phyloP scores from a whole-genome alignment of 2,329 filamentous ascomycete genomes.

The Diaporthe batatas region DNA sequence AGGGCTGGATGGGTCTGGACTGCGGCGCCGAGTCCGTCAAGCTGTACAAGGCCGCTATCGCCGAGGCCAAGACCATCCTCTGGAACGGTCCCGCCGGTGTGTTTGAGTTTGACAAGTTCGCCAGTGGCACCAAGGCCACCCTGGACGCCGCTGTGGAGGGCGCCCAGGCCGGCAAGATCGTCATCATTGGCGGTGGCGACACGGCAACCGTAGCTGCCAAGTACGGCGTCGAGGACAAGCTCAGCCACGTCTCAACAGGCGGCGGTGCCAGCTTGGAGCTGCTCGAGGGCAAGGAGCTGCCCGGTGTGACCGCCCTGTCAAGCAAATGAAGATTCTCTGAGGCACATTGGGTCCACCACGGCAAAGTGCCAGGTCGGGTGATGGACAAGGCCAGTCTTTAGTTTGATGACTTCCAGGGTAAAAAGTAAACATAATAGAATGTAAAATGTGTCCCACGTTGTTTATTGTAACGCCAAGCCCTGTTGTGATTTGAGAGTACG shows the following conservation, averaged over 20 bases:
- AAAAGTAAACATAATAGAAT: constrained; percentile 34
- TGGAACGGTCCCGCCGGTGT: constrained; percentile 99
- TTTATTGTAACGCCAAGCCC: constrained; percentile 7
- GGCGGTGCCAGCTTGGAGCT: constrained; percentile 96
- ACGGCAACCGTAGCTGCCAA: constrained; percentile 98
- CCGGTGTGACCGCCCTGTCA: constrained; percentile 92
- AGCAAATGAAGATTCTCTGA: constrained; percentile 67
- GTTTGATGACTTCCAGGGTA: constrained; percentile 38
- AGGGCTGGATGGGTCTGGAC: constrained; percentile 98
- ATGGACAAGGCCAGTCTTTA: constrained; percentile 54
- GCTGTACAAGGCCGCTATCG: constrained; percentile 89
- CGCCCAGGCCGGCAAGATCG: constrained; percentile 87
- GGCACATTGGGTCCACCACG: constrained; percentile 45
- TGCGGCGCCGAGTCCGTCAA: constrained; percentile 90
- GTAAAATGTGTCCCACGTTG: constrained; percentile 29
- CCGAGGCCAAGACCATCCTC: constrained; percentile 92
- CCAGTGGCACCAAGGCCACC: constrained; percentile 90
- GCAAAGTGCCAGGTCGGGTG: constrained; percentile 48
- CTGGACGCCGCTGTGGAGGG: constrained; percentile 89
- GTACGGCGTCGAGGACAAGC: constrained; percentile 95
- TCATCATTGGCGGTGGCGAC: constrained; percentile 98
- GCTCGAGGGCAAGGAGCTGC: constrained; percentile 97
- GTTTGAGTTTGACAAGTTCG: constrained; percentile 97
- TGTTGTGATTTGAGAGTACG: neutral
- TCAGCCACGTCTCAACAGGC: constrained; percentile 97